These are phyloP conservation scores for Gymnopilus junonius DNA, from an alignment of 768 basidiomycete genomes.

Conservation along the genomic window DNA sequence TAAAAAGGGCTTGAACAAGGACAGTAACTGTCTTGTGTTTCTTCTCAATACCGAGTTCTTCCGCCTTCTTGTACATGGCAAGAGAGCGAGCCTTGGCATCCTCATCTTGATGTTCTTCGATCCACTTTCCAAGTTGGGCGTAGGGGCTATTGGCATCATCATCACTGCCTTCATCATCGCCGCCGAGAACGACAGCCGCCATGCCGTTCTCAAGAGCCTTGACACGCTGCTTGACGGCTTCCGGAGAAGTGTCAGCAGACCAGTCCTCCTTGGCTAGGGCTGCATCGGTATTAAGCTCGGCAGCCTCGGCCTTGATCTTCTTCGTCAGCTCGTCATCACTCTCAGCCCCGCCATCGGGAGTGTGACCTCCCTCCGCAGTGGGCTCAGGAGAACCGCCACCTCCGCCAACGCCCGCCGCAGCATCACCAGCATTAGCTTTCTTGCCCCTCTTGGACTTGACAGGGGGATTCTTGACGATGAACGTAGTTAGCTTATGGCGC, in stretches of 20 bases:
- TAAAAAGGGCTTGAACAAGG: constrained; percentile 85
- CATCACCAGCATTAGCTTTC: constrained; percentile 59
- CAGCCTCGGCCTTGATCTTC: constrained; percentile 92
- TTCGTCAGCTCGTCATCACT: constrained; percentile 88
- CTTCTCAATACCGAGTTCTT: constrained; percentile 91
- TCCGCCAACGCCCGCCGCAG: constrained; percentile 49
- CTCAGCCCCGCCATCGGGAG: constrained; percentile 60
- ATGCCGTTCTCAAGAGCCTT: constrained; percentile 67
- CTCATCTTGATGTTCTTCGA: constrained; percentile 66
- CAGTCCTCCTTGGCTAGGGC: constrained; percentile 75
- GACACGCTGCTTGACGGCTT: constrained; percentile 85
- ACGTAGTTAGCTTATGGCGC: constrained; percentile 95
- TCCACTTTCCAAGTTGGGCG: constrained; percentile 80
- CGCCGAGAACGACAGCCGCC: constrained; percentile 54
- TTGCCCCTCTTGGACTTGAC: constrained; percentile 81
- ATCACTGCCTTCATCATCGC: constrained; percentile 89
- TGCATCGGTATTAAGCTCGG: constrained; percentile 68
- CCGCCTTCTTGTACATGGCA: constrained; percentile 85
- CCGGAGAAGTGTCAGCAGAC: constrained; percentile 91
- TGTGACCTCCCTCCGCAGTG: constrained; percentile 35
- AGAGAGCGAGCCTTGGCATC: constrained; percentile 58
- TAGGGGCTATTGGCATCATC: constrained; percentile 90
- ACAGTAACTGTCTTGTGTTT: constrained; percentile 91
- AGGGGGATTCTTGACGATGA: constrained; percentile 97
- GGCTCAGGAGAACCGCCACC: constrained; percentile 44